Base-by-base conservation (phyloP, 257 asterid species). In the Ilex aquifolium region DNA sequence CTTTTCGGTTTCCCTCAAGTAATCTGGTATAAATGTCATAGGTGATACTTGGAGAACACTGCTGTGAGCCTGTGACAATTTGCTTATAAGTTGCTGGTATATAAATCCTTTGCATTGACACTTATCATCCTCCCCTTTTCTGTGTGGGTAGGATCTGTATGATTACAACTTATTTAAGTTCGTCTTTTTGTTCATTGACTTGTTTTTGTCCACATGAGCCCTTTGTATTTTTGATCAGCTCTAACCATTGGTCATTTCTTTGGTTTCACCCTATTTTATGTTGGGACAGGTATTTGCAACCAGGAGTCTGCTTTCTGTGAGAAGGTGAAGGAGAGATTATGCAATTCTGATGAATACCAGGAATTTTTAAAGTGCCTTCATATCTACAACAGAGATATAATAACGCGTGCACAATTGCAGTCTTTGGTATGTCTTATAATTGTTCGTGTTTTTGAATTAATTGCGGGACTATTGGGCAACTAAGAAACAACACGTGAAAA, bases 361-460 rank as follows among this genome's bases (percentile, higher is more conserved):
- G 70, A 66, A 53, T 67, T 75, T 56, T 62, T 66, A 70, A 75
- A 49, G 69, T 75, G 80, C 44, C 80, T 75, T 58, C 69, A 70
- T 60, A 70, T 50, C 53, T 66, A 74, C 36, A 32, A 49, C 7
- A 56, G 42, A 39, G 72, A 74, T 7, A 49, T 44, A 32, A 65
- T 74, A 29, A 61, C 76, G 57, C 62, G 50, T 42, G 4, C 60
- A 8, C 70, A 74, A 31, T 60, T 74, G 60, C 61, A 55, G 58
- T 5, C 64, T 56, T 11, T 66, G 80, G 80, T 75, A 75, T 55
- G 52, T 6, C 15, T 46, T 46, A 46, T 10, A 10, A 14, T 46
- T 10, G 27, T 46, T 46, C 4, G 52, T 3, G n/a, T 1, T 10
- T 14, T 46, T 10, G 13, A 10, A 10, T 46, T 46, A 10, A 46